Percentiles rank a stretch among this genome's conserved stretches.
These are phyloP conservation scores for Kalanchoe fedtschenkoi DNA, from an alignment of 164 flowering plant genomes.

Conservation along the genomic window DNA sequence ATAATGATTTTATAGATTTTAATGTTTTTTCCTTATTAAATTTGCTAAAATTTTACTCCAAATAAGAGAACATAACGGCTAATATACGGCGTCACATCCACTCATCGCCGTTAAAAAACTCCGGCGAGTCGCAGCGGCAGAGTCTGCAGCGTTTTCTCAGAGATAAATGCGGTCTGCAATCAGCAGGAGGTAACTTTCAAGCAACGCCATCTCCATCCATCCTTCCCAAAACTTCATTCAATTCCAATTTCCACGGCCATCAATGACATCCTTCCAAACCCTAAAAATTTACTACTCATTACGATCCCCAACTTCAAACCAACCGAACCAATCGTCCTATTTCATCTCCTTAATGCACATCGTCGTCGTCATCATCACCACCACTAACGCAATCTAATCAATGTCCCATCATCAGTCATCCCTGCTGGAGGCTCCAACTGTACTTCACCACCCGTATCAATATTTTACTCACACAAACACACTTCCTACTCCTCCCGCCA, in stretches of 20 bases:
- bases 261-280: not conserved
- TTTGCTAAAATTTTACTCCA: no score
- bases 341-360: not conserved
- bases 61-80: no score
- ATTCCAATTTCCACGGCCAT: no score
- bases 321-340: no score
- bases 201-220: conserved; percentile 2
- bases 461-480: no score
- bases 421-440: no score
- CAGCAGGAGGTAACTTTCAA: not conserved
- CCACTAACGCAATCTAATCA: conserved; percentile 2
- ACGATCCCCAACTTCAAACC: no score
- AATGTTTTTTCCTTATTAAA: no score
- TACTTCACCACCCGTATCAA: no score
- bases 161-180: not conserved
- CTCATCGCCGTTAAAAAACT: not conserved
- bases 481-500: no score
- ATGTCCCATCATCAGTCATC: conserved; percentile 1
- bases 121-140: not conserved
- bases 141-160: not conserved
- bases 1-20: no score
- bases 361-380: not conserved
- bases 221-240: not conserved
- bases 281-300: not conserved
- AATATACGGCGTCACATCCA: not conserved